These are phyloP conservation scores for Gaeumannomyces tritici DNA, from an alignment of 2,329 filamentous ascomycete species.

Conservation along the genomic window DNA sequence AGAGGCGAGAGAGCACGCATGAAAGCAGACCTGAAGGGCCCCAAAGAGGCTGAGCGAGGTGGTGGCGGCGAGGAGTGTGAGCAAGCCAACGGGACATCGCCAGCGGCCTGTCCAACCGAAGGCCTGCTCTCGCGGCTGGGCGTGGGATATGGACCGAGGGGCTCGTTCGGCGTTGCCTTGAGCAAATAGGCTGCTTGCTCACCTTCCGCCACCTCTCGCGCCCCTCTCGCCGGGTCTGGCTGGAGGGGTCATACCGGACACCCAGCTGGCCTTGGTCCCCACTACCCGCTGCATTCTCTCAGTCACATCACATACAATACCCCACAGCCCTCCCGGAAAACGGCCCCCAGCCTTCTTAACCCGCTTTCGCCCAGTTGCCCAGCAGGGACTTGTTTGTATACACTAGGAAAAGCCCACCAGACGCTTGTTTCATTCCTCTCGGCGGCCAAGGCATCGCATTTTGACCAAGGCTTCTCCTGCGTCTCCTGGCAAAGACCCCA, in stretches of 20 bases:
- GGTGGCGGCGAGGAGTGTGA: background rate
- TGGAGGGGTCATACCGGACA: background rate
- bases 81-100: background rate
- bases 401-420: background rate
- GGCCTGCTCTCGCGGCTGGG: background rate
- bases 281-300: background rate
- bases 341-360: background rate
- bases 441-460: background rate
- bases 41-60: background rate
- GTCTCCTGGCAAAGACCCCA: background rate
- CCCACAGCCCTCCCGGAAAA: background rate
- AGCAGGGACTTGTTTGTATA: background rate
- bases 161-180: background rate
- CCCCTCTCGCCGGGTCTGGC: background rate
- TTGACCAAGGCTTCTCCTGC: background rate
- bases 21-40: background rate
- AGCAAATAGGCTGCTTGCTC: background rate
- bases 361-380: background rate
- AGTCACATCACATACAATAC: background rate
- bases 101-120: background rate
- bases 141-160: background rate
- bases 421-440: background rate
- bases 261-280: background rate
- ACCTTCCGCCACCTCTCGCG: background rate
- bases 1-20: background rate